Evolutionary conservation across 176 grass and related monocot species (phyloP).

Genomic region (Avena atlantica): DNA sequence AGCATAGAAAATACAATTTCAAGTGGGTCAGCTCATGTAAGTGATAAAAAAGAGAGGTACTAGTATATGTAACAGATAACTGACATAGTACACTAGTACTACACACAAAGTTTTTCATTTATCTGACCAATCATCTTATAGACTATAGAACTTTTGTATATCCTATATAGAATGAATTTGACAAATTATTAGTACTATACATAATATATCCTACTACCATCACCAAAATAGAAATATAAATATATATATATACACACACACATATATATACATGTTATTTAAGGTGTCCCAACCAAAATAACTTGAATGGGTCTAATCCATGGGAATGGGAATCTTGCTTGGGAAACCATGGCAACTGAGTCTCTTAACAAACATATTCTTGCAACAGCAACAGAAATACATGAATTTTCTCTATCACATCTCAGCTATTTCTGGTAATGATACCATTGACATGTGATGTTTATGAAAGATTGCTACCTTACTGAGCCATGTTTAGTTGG

Average conservation of each 20-base stretch:
- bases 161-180: constrained; percentile 17
- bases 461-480: constrained; percentile 20
- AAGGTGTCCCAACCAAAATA: background rate
- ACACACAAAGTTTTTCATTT: constrained; percentile 6
- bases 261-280: background rate
- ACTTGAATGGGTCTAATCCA: background rate
- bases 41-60: background rate
- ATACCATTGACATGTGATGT: background rate
- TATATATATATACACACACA: too few species aligned
- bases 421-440: background rate
- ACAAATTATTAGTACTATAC: background rate
- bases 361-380: background rate
- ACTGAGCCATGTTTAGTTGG: background rate
- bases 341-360: background rate
- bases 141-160: background rate
- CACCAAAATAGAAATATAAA: background rate
- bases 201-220: background rate
- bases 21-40: background rate
- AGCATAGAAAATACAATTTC: background rate
- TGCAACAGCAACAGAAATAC: background rate
- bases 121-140: constrained; percentile 16
- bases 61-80: constrained; percentile 23
- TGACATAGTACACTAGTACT: background rate
- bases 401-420: constrained; percentile 12
- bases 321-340: constrained; percentile 11